These are phyloP conservation scores for Sideroxylon spinosum DNA, from an alignment of 179 eudicot species.

Conservation along the genomic window DNA sequence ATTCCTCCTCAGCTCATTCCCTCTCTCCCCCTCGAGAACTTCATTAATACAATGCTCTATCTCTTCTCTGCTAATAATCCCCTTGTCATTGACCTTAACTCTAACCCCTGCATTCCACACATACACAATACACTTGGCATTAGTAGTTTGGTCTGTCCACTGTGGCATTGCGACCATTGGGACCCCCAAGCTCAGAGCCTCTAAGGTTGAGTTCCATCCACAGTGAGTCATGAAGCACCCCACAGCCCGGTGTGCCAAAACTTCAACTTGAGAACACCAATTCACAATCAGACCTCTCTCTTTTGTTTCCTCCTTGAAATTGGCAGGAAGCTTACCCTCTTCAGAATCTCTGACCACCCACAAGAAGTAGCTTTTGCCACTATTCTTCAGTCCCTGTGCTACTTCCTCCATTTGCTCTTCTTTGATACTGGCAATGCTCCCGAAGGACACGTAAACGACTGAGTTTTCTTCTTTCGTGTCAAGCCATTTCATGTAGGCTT, in stretches of 20 bases:
- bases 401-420: conserved; percentile 42
- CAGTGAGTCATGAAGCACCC: conserved; percentile 57
- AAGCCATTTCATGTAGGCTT: conserved; percentile 42
- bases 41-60: conserved; percentile 35
- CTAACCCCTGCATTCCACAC: conserved; percentile 58
- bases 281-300: conserved; percentile 39
- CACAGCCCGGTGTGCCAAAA: conserved; percentile 31
- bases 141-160: conserved; percentile 65
- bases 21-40: conserved; percentile 50
- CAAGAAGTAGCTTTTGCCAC: conserved; percentile 34
- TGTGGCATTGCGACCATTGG: conserved; percentile 69
- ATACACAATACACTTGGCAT: conserved; percentile 58
- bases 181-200: conserved; percentile 58
- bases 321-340: conserved; percentile 29
- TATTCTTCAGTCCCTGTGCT: conserved; percentile 31
- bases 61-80: conserved; percentile 37
- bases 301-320: conserved; percentile 18
- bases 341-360: conserved; percentile 55
- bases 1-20: conserved; percentile 28
- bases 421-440: conserved; percentile 40
- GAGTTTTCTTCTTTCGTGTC: conserved; percentile 23
- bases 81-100: conserved; percentile 33
- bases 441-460: conserved; percentile 44
- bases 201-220: conserved; percentile 68
- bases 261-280: conserved; percentile 61